Conservation (phyloP, 1,284 basidiomycete species). For the Gomphus bonarii region DNA sequence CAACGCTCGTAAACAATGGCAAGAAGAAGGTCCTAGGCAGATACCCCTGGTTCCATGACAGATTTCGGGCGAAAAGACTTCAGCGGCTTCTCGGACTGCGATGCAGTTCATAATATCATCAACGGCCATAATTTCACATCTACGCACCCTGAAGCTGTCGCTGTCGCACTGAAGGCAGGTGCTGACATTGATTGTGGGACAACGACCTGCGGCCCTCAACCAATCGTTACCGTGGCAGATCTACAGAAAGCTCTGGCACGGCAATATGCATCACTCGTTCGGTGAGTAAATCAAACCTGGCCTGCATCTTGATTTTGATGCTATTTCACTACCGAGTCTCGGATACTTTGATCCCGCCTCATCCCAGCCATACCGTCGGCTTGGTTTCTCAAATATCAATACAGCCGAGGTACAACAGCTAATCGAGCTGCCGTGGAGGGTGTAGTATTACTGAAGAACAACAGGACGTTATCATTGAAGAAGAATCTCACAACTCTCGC, state of each 20-base stretch:
- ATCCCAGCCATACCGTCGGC: conserved; percentile 38
- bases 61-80: no score
- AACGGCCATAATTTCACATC: conserved; percentile 36
- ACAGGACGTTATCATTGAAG: conserved; percentile 39
- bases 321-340: conserved; percentile 23
- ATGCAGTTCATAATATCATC: conserved; percentile 35
- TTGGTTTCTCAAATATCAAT: conserved; percentile 38
- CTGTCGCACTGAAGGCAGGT: conserved; percentile 40
- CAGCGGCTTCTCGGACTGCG: conserved; percentile 33
- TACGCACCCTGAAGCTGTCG: conserved; percentile 34
- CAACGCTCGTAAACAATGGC: no score
- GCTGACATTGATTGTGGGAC: conserved; percentile 45
- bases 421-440: conserved; percentile 40
- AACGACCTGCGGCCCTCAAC: conserved; percentile 37
- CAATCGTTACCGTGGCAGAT: conserved; percentile 33
- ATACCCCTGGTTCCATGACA: no score
- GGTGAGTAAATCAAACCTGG: conserved; percentile 22
- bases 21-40: no score
- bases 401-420: conserved; percentile 35
- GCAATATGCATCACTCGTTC: conserved; percentile 41
- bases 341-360: conserved; percentile 45
- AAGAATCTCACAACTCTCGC: conserved; percentile 33
- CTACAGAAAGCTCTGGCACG: conserved; percentile 33
- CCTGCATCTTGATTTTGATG: neutral
- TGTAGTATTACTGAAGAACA: conserved; percentile 46